These are phyloP conservation scores for Aspergillus ustus DNA, from an alignment of 2,329 filamentous ascomycete genomes.

Conservation along the genomic window DNA sequence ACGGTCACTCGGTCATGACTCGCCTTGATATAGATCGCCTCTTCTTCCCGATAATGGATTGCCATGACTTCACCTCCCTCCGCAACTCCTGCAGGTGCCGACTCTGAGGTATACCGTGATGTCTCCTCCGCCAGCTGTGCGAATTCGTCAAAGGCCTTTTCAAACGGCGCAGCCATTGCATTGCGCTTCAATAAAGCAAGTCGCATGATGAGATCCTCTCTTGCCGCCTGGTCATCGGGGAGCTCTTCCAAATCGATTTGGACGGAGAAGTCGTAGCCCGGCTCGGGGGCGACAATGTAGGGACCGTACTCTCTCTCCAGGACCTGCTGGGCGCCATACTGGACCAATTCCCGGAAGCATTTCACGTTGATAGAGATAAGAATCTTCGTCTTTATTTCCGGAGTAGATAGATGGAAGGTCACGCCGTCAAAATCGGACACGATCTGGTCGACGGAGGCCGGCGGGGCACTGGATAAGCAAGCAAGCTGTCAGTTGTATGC, in stretches of 20 bases:
- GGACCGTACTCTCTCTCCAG: slow-evolving; percentile 92
- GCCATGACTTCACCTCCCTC: slow-evolving; percentile 94
- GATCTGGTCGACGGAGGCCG: slow-evolving; percentile 92
- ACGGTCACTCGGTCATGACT: slow-evolving; percentile 97
- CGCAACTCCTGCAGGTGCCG: slow-evolving; percentile 84
- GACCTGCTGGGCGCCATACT: slow-evolving; percentile 90
- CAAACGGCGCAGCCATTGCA: slow-evolving; percentile 97
- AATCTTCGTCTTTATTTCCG: slow-evolving; percentile 91
- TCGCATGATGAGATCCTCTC: slow-evolving; percentile 83
- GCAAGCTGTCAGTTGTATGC: slow-evolving; percentile 44
- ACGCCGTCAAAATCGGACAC: slow-evolving; percentile 99
- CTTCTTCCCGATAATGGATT: slow-evolving; percentile 97
- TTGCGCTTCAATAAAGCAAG: slow-evolving; percentile 95
- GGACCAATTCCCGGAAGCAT: slow-evolving; percentile 89
- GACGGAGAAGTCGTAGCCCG: slow-evolving; percentile 95
- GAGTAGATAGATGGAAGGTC: slow-evolving; percentile 97
- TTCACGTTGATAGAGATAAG: slow-evolving; percentile 92
- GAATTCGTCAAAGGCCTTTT: slow-evolving; percentile 94
- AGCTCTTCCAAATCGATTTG: slow-evolving; percentile 86
- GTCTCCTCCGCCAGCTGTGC: slow-evolving; percentile 84
- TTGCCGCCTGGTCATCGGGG: slow-evolving; percentile 80
- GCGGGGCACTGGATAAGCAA: slow-evolving; percentile 67
- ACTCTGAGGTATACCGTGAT: slow-evolving; percentile 89
- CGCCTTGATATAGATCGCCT: slow-evolving; percentile 98
- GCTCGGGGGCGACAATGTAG: slow-evolving; percentile 85